These are phyloP conservation scores for Populus davidiana DNA, from an alignment of 345 rosid genomes.

Conservation along the genomic window DNA sequence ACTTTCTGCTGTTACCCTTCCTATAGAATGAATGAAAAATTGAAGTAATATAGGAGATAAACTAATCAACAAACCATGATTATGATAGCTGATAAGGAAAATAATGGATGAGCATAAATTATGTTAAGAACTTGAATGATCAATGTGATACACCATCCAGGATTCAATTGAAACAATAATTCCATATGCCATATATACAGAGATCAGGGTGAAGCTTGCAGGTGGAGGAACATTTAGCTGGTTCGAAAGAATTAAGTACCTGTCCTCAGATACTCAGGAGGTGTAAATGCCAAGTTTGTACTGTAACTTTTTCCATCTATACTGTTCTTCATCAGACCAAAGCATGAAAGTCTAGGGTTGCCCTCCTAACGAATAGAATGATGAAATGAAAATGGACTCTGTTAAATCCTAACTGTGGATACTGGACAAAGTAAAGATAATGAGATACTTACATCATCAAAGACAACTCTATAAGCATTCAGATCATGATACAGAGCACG, in stretches of 20 bases:
- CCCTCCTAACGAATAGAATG: constrained; percentile 49
- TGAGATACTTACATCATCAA: constrained; percentile 67
- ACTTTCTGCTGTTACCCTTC: constrained; percentile 85
- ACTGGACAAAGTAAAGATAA: constrained; percentile 3
- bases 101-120: background rate
- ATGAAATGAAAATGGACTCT: background rate
- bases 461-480: constrained; percentile 85
- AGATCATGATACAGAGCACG: constrained; percentile 89
- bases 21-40: constrained; percentile 35
- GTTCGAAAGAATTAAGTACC: constrained; percentile 34
- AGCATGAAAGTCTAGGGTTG: constrained; percentile 89
- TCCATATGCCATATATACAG: background rate
- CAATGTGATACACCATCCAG: background rate
- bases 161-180: background rate
- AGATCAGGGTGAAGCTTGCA: background rate
- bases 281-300: constrained; percentile 86
- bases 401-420: background rate
- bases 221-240: background rate
- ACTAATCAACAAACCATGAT: background rate
- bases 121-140: background rate
- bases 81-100: background rate
- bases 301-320: constrained; percentile 90
- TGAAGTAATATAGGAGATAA: background rate
- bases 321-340: constrained; percentile 97
- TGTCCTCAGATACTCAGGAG: constrained; percentile 86